Conservation (phyloP, 2,329 filamentous ascomycete species). For the Verticillium zaregamsianum region DNA sequence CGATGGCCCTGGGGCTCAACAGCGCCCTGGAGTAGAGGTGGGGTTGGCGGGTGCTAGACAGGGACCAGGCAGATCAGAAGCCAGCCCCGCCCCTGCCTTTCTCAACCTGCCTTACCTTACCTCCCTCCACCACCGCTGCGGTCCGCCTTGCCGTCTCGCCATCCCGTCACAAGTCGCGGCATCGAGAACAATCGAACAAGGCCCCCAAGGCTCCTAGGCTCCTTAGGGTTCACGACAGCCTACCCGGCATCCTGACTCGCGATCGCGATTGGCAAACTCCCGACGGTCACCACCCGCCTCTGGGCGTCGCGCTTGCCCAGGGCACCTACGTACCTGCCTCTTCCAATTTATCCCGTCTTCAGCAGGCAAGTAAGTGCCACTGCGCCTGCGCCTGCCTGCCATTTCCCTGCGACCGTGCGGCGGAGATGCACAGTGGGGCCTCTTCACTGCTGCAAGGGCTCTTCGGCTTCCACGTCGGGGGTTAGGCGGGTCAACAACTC, state of each 20-base stretch:
- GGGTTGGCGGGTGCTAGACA: background rate
- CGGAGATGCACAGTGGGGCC: constrained; percentile 7
- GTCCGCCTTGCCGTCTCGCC: background rate
- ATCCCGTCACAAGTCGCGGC: background rate
- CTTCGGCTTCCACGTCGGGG: constrained; percentile 2
- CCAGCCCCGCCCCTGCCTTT: background rate
- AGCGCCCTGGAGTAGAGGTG: background rate
- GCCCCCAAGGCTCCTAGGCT: background rate
- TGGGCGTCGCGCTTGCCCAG: background rate
- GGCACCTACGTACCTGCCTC: background rate
- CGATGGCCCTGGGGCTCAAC: background rate
- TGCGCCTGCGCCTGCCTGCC: background rate
- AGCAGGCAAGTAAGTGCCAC: background rate
- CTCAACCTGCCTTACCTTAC: background rate
- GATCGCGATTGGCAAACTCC: background rate
- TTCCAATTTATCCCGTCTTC: no score
- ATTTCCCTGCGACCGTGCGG: background rate
- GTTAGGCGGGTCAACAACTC: constrained; percentile 5
- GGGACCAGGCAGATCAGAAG: background rate
- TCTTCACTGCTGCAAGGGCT: constrained; percentile 12
- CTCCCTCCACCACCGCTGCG: background rate
- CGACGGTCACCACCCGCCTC: no score
- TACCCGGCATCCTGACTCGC: background rate
- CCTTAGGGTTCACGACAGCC: background rate
- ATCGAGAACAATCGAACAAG: background rate